Conservation (phyloP, 2,329 filamentous ascomycete species). For the Aschersonia sp. region DNA sequence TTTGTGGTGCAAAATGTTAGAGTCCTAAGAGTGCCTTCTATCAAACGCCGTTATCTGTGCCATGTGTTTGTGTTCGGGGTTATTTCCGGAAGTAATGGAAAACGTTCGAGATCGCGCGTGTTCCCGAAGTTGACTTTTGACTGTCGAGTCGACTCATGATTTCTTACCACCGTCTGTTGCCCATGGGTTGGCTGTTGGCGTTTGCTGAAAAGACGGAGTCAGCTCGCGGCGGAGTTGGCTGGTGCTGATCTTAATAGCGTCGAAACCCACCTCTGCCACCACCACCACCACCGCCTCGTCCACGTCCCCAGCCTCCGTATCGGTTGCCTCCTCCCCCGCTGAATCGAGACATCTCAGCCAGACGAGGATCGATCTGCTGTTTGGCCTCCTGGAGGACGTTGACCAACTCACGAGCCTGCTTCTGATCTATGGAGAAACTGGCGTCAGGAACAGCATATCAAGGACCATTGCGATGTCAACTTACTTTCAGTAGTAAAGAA, state of each 20-base stretch:
- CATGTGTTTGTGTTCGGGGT: slow-evolving; percentile 4
- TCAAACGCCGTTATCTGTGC: slow-evolving; percentile 15
- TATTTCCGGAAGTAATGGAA: neutral
- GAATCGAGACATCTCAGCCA: slow-evolving; percentile 91
- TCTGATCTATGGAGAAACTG: slow-evolving; percentile 46
- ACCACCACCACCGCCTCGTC: slow-evolving; percentile 27
- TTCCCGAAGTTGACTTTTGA: neutral
- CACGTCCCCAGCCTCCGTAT: slow-evolving; percentile 57
- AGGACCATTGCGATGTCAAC: slow-evolving; percentile 22
- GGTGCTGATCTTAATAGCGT: slow-evolving; percentile 15
- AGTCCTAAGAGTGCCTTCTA: slow-evolving; percentile 11
- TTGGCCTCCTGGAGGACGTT: slow-evolving; percentile 89
- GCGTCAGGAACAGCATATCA: neutral
- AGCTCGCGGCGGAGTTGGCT: slow-evolving; percentile 17
- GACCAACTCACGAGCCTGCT: slow-evolving; percentile 94
- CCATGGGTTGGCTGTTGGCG: slow-evolving; percentile 35
- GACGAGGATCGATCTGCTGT: slow-evolving; percentile 92
- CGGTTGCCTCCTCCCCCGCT: slow-evolving; percentile 66
- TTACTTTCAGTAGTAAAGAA: slow-evolving; percentile 98
- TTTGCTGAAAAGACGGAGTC: slow-evolving; percentile 24
- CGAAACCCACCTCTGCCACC: slow-evolving; percentile 32
- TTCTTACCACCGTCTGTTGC: slow-evolving; percentile 36
- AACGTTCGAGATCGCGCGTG: neutral
- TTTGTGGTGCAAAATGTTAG: slow-evolving; percentile 1
- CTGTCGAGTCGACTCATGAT: neutral